Conservation (phyloP, 805 yeast species). For the Dipodascopsis tothii region DNA sequence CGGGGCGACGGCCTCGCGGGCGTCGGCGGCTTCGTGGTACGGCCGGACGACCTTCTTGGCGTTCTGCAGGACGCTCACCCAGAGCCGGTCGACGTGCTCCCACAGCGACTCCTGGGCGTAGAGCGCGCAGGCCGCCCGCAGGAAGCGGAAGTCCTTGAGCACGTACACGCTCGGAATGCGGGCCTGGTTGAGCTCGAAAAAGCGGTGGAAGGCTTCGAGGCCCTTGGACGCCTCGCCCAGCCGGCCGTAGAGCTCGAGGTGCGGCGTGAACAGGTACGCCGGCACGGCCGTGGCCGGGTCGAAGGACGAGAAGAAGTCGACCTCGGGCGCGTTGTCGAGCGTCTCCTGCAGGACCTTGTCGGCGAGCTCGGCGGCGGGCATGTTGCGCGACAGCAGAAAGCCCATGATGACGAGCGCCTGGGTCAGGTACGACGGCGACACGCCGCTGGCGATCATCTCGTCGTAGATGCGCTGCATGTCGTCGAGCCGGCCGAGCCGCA, state of each 20-base stretch:
- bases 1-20: neutral
- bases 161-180: slow-evolving; percentile 1
- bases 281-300: slow-evolving; percentile 12
- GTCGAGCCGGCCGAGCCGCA: neutral
- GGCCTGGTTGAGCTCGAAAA: slow-evolving; percentile 1
- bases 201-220: slow-evolving; percentile 1
- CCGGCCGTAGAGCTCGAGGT: neutral
- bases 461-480: slow-evolving; percentile 3
- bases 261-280: slow-evolving; percentile 11
- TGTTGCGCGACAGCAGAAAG: neutral
- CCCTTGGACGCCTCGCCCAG: slow-evolving; percentile 1
- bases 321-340: slow-evolving; percentile 4
- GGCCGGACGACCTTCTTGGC: neutral
- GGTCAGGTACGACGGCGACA: slow-evolving; percentile 14
- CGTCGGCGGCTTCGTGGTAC: slow-evolving; percentile 3
- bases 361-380: slow-evolving; percentile 3
- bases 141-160: slow-evolving; percentile 4
- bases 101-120: slow-evolving; percentile 5
- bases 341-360: slow-evolving; percentile 1
- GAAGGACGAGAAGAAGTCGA: slow-evolving; percentile 6
- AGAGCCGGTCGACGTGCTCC: slow-evolving; percentile 2
- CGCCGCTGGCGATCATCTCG: slow-evolving; percentile 10
- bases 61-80: slow-evolving; percentile 5
- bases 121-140: slow-evolving; percentile 7
- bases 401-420: slow-evolving; percentile 35